Percentiles rank a stretch among this genome's conserved stretches.
phyloP scores from a whole-genome alignment of 805 yeast species.

The Sugiyamaella boreocaroliniensis region DNA sequence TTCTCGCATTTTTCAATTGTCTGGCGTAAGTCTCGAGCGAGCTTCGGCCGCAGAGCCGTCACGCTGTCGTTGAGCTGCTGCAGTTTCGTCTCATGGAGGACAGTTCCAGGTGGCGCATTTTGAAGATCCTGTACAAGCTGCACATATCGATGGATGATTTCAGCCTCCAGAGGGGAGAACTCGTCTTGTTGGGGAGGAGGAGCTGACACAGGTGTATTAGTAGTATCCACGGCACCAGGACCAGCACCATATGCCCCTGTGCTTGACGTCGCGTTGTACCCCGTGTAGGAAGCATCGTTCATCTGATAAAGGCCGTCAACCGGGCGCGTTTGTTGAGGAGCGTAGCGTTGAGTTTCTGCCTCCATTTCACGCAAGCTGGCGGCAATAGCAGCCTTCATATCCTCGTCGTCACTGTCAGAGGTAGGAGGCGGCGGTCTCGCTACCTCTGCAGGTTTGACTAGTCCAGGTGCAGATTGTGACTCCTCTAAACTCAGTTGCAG shows the following conservation, averaged over 20 bases:
- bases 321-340: background rate
- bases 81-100: constrained; percentile 44
- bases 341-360: constrained; percentile 5
- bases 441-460: background rate
- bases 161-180: constrained; percentile 59
- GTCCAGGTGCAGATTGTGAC: constrained; percentile 17
- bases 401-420: constrained; percentile 71
- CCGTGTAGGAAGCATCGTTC: background rate
- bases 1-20: constrained; percentile 57
- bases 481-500: constrained; percentile 73
- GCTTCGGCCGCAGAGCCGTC: constrained; percentile 57
- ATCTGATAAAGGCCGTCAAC: background rate
- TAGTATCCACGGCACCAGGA: background rate
- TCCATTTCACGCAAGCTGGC: constrained; percentile 78
- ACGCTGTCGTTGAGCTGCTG: constrained; percentile 55
- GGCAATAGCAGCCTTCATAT: constrained; percentile 88
- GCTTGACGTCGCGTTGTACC: background rate
- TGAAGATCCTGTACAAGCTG: constrained; percentile 52
- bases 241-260: background rate
- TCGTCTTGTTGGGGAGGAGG: constrained; percentile 21
- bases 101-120: constrained; percentile 39
- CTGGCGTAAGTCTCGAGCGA: constrained; percentile 52
- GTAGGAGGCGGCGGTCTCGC: constrained; percentile 11
- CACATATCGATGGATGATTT: constrained; percentile 59
- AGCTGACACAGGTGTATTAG: background rate